phyloP scores from a whole-genome alignment of 2,329 filamentous ascomycete genomes.

The Laburnicola sp. region DNA sequence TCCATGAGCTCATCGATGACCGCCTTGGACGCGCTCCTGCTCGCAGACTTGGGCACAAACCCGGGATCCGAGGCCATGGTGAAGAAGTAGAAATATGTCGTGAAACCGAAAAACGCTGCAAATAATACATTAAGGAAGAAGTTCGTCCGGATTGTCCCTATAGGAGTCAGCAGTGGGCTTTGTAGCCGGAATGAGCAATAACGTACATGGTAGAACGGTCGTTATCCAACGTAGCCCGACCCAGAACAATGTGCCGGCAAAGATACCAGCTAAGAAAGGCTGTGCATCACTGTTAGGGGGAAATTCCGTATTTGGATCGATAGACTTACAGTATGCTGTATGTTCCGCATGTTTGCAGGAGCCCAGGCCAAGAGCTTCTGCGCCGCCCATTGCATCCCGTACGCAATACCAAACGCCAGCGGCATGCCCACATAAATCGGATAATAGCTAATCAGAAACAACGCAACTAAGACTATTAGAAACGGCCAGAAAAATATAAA shows the following conservation, averaged over 20 bases:
- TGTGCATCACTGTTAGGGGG: constrained; percentile 40
- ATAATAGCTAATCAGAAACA: constrained; percentile 73
- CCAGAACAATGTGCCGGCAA: constrained; percentile 82
- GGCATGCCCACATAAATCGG: constrained; percentile 78
- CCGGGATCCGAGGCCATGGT: constrained; percentile 90
- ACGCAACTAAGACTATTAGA: constrained; percentile 68
- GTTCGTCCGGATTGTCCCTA: constrained; percentile 66
- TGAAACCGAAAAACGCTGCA: constrained; percentile 64
- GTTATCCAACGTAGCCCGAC: constrained; percentile 76
- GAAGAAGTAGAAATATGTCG: constrained; percentile 81
- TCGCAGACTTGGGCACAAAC: constrained; percentile 86
- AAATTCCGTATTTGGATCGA: neutral
- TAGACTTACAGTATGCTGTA: constrained; percentile 78
- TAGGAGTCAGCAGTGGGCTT: neutral
- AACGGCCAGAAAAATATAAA: constrained; percentile 93
- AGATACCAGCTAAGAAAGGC: constrained; percentile 93
- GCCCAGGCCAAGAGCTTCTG: constrained; percentile 79
- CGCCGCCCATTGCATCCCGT: constrained; percentile 74
- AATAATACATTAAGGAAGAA: constrained; percentile 82
- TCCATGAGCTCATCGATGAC: constrained; percentile 85
- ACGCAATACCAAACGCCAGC: constrained; percentile 65
- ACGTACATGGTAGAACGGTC: constrained; percentile 70
- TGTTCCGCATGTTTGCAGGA: constrained; percentile 81
- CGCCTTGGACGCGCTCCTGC: constrained; percentile 85
- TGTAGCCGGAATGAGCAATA: neutral